These are phyloP conservation scores for Halophytophthora polymorphica DNA, from an alignment of 352 stramenopile genomes.

Conservation along the genomic window DNA sequence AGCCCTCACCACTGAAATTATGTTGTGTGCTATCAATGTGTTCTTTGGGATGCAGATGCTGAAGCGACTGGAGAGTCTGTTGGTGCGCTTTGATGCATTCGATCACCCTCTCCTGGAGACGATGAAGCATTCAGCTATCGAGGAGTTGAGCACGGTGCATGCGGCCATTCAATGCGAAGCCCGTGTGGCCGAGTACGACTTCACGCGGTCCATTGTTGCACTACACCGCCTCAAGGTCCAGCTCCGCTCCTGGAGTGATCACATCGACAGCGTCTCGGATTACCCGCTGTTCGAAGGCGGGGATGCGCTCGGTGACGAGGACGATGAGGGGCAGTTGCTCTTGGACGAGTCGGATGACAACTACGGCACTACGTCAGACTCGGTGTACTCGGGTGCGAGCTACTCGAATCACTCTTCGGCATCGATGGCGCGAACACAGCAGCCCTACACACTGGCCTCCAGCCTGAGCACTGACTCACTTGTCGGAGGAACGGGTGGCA, in stretches of 20 bases:
- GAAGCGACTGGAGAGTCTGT: constrained; percentile 51
- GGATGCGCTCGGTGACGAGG: constrained; percentile 37
- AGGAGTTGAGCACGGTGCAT: constrained; percentile 66
- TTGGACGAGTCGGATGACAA: constrained; percentile 43
- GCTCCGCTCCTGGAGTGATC: constrained; percentile 68
- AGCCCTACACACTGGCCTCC: constrained; percentile 14
- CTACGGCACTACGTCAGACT: constrained; percentile 55
- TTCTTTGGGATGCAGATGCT: constrained; percentile 17
- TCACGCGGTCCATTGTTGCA: constrained; percentile 70
- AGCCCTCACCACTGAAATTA: neutral
- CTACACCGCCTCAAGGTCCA: constrained; percentile 68
- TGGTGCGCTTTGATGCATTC: constrained; percentile 56
- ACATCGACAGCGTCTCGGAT: constrained; percentile 76
- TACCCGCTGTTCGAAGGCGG: constrained; percentile 72
- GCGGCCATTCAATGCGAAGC: constrained; percentile 67
- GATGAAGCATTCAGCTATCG: constrained; percentile 66
- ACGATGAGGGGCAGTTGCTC: constrained; percentile 19
- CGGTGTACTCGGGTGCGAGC: constrained; percentile 62
- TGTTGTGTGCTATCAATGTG: constrained; percentile 1
- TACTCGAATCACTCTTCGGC: constrained; percentile 31
- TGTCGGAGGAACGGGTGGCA: neutral
- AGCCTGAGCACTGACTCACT: constrained; percentile 16
- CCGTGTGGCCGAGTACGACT: constrained; percentile 69
- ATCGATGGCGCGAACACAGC: constrained; percentile 20
- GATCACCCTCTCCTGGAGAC: constrained; percentile 68